Evolutionary conservation across 305 asterid genomes (phyloP).

Genomic region (Fraxinus nigra): DNA sequence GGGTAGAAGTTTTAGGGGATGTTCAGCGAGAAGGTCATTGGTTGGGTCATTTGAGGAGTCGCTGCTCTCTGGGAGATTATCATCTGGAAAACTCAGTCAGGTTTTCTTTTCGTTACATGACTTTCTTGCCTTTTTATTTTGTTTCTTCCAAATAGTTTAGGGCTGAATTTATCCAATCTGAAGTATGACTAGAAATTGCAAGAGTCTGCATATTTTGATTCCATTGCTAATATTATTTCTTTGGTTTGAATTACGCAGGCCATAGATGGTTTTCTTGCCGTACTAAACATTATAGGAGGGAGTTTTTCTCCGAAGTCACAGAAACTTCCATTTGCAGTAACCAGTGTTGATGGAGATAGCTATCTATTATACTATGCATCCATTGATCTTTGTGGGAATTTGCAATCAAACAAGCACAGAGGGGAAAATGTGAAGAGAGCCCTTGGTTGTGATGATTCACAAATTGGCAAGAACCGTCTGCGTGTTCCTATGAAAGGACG

Average conservation of each 20-base stretch:
- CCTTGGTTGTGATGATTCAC: constrained; percentile 34
- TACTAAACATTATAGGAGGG: constrained; percentile 72
- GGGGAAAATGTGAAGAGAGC: constrained; percentile 33
- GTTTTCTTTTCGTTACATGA: constrained; percentile 31
- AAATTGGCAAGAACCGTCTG: constrained; percentile 42
- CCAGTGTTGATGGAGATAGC: constrained; percentile 75
- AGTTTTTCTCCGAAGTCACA: constrained; percentile 66
- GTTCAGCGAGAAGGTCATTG: constrained; percentile 69
- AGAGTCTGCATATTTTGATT: background rate
- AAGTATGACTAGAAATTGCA: background rate
- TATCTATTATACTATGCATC: constrained; percentile 69
- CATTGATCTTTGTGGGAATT: constrained; percentile 53
- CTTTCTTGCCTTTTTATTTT: constrained; percentile 14
- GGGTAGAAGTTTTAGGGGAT: constrained; percentile 49
- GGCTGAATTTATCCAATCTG: background rate
- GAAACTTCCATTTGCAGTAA: constrained; percentile 78
- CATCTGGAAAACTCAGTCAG: constrained; percentile 58
- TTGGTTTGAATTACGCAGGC: constrained; percentile 42
- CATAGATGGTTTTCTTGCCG: constrained; percentile 83
- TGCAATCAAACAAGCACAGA: constrained; percentile 37
- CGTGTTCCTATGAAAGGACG: constrained; percentile 84
- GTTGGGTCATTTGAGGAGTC: constrained; percentile 94
- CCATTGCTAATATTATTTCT: background rate
- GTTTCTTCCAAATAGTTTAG: background rate
- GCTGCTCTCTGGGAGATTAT: constrained; percentile 73